These are phyloP conservation scores for Hibiscus mutabilis DNA, from an alignment of 345 rosid genomes.

Conservation along the genomic window DNA sequence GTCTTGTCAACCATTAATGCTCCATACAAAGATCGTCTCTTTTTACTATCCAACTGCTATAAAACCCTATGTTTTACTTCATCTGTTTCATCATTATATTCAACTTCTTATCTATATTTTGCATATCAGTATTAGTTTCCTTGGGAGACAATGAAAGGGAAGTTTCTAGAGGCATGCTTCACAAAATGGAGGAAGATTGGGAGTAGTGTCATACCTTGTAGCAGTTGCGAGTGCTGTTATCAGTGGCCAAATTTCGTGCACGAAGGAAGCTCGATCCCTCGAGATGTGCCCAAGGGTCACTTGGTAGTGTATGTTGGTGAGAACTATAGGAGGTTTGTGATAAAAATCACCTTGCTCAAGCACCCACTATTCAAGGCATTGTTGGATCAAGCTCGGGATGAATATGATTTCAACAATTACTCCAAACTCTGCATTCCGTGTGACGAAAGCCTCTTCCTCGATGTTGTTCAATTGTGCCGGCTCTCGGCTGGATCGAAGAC, in stretches of 20 bases:
- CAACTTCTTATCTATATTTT: constrained; percentile 10
- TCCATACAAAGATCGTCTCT: neutral
- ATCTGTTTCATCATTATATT: constrained; percentile 16
- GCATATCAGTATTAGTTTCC: neutral
- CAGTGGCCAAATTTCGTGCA: constrained; percentile 36
- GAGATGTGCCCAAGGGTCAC: constrained; percentile 84
- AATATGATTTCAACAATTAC: constrained; percentile 47
- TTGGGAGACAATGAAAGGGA: constrained; percentile 31
- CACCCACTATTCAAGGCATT: constrained; percentile 76
- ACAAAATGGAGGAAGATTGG: constrained; percentile 54
- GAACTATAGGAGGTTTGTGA: constrained; percentile 54
- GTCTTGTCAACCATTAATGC: constrained; percentile 45
- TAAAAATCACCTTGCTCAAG: constrained; percentile 54
- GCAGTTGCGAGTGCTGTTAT: constrained; percentile 38
- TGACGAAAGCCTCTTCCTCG: constrained; percentile 62
- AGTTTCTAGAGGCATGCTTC: constrained; percentile 35
- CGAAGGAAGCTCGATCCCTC: constrained; percentile 47
- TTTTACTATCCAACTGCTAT: constrained; percentile 22
- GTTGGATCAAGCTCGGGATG: constrained; percentile 71
- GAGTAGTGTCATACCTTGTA: constrained; percentile 36
- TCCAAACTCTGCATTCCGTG: constrained; percentile 82
- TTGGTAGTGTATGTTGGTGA: constrained; percentile 80
- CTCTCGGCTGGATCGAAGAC: constrained; percentile 34
- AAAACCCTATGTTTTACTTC: constrained; percentile 27
- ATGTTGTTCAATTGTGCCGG: constrained; percentile 56